phyloP scores from a whole-genome alignment of 768 basidiomycete genomes.

The Suillus plorans region DNA sequence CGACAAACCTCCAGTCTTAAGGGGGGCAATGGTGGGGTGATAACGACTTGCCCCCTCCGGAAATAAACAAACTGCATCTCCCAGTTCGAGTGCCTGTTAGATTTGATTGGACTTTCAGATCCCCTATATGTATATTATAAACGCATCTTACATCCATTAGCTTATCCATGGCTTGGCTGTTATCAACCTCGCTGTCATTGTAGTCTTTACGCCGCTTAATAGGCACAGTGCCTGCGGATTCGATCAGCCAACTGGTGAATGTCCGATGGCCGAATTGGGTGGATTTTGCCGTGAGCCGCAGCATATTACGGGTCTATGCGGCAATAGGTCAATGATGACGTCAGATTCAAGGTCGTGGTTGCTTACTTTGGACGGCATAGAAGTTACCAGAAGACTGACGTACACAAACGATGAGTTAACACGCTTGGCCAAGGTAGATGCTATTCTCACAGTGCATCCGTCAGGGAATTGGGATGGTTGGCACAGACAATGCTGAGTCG shows the following conservation, averaged over 20 bases:
- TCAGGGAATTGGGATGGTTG: constrained; percentile 85
- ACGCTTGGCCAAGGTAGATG: background rate
- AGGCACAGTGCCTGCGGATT: constrained; percentile 84
- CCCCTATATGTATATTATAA: constrained; percentile 6
- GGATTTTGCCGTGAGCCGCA: constrained; percentile 85
- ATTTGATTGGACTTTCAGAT: constrained; percentile 11
- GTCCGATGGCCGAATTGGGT: constrained; percentile 82
- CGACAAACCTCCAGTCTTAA: constrained; percentile 78
- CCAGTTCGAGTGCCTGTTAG: constrained; percentile 65
- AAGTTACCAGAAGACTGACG: constrained; percentile 65
- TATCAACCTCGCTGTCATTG: constrained; percentile 54
- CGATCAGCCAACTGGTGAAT: constrained; percentile 89
- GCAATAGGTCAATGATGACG: constrained; percentile 3
- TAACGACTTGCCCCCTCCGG: constrained; percentile 87
- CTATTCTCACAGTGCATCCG: constrained; percentile 76
- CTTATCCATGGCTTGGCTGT: constrained; percentile 64
- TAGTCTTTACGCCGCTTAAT: constrained; percentile 77
- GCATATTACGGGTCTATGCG: constrained; percentile 67
- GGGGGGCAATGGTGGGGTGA: constrained; percentile 81
- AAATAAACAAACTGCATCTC: constrained; percentile 81
- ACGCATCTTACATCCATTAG: constrained; percentile 56
- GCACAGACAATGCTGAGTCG: constrained; percentile 70
- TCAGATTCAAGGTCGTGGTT: background rate
- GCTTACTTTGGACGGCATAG: constrained; percentile 67
- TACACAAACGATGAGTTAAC: background rate